Evolutionary conservation across 352 stramenopile species (phyloP), one percentile per base, ranked within the genome.

Genomic region (Globisporangium orthogonon): DNA sequence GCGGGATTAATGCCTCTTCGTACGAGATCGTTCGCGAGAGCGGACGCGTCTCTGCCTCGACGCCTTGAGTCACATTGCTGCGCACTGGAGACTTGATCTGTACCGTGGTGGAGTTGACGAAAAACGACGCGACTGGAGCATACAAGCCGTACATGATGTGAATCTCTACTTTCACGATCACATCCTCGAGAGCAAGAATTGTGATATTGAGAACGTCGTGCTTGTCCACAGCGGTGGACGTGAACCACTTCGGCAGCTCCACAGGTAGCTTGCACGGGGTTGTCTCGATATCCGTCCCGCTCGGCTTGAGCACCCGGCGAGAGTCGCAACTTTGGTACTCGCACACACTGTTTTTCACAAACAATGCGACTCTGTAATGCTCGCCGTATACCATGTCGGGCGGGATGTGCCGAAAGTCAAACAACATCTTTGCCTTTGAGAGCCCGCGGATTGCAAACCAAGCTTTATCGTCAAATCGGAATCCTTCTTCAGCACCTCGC

Each of bases 341-440:
- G 65, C 94, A 98, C 53, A 91, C 85, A 33, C 87, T 98, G 58
- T 97, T 97, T 40, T 82, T 78, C 0, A 98, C 85, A 54, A 97
- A 98, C 30, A 99, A 83, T n/a, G 91, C 94, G 58, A 99, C 74
- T 28, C 89, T 94, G 71, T 91, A 98, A 71, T 99, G 95, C 65
- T 98, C 89, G 53, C 96, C 80, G 65, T 98, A 99, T 14, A 95
- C 65, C 52, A 99, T 69, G 53, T 96, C 73, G 0, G 60, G 63
- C 11, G 96, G 93, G 13, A 99, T 61, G 54, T 98, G 90, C 18
- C 78, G 74, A 51, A 98, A 97, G 57, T 99, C 94, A 60, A 98
- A 98, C 28, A 81, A 93, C 2, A 99, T 49, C 61, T 94, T 87
- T 1, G 95, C 92, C 41, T 94, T 90, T n/a, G 92, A 89, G 52